phyloP scores from a whole-genome alignment of 345 rosid species.

The Luvunga scandens region DNA sequence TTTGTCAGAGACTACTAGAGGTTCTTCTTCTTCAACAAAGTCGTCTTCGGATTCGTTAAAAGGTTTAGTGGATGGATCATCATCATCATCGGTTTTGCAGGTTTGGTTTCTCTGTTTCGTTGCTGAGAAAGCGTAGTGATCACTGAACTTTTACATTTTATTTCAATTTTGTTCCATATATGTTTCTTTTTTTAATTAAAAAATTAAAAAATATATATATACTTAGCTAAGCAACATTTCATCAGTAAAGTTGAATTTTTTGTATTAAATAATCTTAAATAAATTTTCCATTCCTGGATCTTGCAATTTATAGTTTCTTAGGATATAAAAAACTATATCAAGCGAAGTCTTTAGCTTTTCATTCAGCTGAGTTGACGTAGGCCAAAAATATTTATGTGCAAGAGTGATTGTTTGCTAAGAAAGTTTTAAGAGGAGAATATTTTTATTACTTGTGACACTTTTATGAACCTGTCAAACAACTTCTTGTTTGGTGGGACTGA shows the following conservation, averaged over 20 bases:
- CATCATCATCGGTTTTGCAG: constrained; percentile 34
- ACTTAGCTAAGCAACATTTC: not conserved
- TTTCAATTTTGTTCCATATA: not conserved
- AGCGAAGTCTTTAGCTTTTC: not conserved
- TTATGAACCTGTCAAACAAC: too few relatives aligned
- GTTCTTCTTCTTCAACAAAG: constrained; percentile 29
- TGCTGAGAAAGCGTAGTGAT: constrained; percentile 7
- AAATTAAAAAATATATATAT: not conserved
- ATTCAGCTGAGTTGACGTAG: not conserved
- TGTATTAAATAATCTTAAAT: not conserved
- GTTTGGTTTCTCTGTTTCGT: constrained; percentile 23
- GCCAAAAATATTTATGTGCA: not conserved
- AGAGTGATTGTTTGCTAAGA: not conserved
- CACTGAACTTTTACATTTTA: not conserved
- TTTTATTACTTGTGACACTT: too few relatives aligned
- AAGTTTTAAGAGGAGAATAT: not conserved
- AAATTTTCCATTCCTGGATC: not conserved
- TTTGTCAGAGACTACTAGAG: constrained; percentile 57
- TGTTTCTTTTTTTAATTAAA: not conserved
- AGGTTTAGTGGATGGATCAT: constrained; percentile 46
- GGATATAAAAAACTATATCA: not conserved
- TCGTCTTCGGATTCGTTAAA: constrained; percentile 39
- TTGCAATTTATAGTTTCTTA: not conserved
- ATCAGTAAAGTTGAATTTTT: not conserved
- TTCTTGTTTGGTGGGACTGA: not conserved